phyloP scores from a whole-genome alignment of 768 basidiomycete genomes.

The Suillus tomentosus region DNA sequence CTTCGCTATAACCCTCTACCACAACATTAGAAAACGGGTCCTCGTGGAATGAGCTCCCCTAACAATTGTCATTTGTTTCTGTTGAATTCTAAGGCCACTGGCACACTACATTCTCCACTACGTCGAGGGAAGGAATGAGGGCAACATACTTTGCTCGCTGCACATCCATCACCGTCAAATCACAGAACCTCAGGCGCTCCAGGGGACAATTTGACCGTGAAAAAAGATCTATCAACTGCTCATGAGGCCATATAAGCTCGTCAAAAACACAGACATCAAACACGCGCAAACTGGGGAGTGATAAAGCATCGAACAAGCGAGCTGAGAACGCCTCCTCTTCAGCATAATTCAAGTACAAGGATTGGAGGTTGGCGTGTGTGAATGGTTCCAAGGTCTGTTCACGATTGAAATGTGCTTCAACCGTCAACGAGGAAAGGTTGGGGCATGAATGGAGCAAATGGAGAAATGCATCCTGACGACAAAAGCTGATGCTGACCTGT shows the following conservation, averaged over 20 bases:
- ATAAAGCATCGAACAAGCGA: neutral
- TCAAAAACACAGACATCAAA: neutral
- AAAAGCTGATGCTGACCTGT: too few relatives aligned
- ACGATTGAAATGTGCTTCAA: neutral
- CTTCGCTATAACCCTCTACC: too few relatives aligned
- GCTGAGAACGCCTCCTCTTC: neutral
- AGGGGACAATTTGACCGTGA: too few relatives aligned
- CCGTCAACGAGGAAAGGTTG: conserved; percentile 18
- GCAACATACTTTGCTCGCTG: conserved; percentile 17
- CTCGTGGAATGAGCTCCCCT: too few relatives aligned
- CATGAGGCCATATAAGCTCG: conserved; percentile 15
- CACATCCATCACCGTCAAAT: conserved; percentile 16
- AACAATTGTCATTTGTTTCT: too few relatives aligned
- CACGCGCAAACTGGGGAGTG: neutral
- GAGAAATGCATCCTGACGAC: too few relatives aligned
- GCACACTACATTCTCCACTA: too few relatives aligned
- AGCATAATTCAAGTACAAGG: conserved; percentile 5
- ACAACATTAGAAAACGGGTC: too few relatives aligned
- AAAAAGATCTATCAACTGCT: conserved; percentile 20
- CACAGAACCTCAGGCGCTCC: conserved; percentile 7
- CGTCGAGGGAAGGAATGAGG: conserved; percentile 19
- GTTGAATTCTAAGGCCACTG: too few relatives aligned
- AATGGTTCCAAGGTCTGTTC: neutral
- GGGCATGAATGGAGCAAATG: conserved; percentile 23
- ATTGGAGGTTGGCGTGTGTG: conserved; percentile 16